Evolutionary conservation across 768 basidiomycete species (phyloP), one percentile per base, ranked within the genome.

Genomic region (Russula sp.): DNA sequence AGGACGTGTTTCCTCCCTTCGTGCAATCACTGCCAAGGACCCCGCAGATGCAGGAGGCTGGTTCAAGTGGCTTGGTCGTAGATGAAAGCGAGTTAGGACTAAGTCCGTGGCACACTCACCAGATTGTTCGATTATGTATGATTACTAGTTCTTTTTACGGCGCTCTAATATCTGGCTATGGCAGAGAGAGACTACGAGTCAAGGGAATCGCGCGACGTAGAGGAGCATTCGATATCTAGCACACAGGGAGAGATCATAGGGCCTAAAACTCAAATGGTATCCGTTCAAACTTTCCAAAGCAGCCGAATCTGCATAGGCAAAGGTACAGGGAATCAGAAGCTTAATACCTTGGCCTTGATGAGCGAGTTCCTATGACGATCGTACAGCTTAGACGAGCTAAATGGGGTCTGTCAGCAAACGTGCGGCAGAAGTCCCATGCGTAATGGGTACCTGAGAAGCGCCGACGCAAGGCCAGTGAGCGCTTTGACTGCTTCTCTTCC

Each of bases 331-430:
- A 60, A 58, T 67, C 50, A 71, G 65, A 67, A 65, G 67, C 73
- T 71, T 51, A 76, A 65, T 48, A 75, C 78, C 75, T 87, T 88
- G 45, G 75, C 77, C 75, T 87, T 88, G 54, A 84, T 73, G 65
- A 91, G 80, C 46, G 75, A 68, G 60, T 76, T 80, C 73, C 81
- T 83, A 71, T 88, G 87, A 67, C 82, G 81, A 72, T 90, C 85
- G 68, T 85, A 90, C 20, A 90, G 76, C 75, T 90, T 92, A 60
- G 82, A 79, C 56, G 82, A 82, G 73, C 89, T 91, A 67, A 20
- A 59, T n/a, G 51, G 20, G 36, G 49, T 25, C 20, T 45, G 58
- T 62, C 53, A 62, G 54, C 52, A 51, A 60, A 61, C 60, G 36
- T 59, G 58, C 52, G 55, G 66, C 59, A 63, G 49, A 53, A 66